A percentile compares a stretch with the other conserved stretches of the same genome.
These are phyloP conservation scores for Amanita exitialis DNA, from an alignment of 768 basidiomycete species.

Conservation along the genomic window DNA sequence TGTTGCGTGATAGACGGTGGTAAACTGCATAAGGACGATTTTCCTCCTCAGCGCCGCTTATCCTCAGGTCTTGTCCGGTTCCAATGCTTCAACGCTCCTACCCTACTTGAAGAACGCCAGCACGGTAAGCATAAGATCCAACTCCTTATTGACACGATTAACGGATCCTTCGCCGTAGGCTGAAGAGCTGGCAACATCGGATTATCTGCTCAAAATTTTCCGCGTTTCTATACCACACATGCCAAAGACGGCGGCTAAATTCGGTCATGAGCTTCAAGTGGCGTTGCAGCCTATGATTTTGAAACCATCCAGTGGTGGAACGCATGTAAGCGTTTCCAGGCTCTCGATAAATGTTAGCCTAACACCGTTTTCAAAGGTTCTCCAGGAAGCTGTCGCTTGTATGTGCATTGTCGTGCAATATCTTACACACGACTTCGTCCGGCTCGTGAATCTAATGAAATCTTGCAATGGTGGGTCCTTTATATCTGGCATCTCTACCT, in stretches of 20 bases:
- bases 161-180: slow-evolving; percentile 28
- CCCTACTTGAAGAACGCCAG: slow-evolving; percentile 84
- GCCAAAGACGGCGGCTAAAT: slow-evolving; percentile 84
- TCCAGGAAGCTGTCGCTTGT: slow-evolving; percentile 91
- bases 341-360: not conserved
- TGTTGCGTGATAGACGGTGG: slow-evolving; percentile 45
- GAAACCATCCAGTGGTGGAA: slow-evolving; percentile 62
- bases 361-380: slow-evolving; percentile 34
- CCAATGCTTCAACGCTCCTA: slow-evolving; percentile 76
- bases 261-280: slow-evolving; percentile 76
- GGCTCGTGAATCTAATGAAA: slow-evolving; percentile 70
- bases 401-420: slow-evolving; percentile 79
- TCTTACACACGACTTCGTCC: slow-evolving; percentile 78
- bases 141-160: not conserved
- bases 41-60: slow-evolving; percentile 76
- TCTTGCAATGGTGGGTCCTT: slow-evolving; percentile 66
- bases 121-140: slow-evolving; percentile 38
- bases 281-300: slow-evolving; percentile 87
- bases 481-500: not conserved
- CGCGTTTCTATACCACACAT: slow-evolving; percentile 75
- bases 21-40: slow-evolving; percentile 80
- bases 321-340: slow-evolving; percentile 38
- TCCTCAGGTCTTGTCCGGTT: slow-evolving; percentile 73
- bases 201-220: slow-evolving; percentile 86
- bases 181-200: slow-evolving; percentile 78